phyloP scores from a whole-genome alignment of 2,329 filamentous ascomycete genomes.

The Colletotrichum sp. region DNA sequence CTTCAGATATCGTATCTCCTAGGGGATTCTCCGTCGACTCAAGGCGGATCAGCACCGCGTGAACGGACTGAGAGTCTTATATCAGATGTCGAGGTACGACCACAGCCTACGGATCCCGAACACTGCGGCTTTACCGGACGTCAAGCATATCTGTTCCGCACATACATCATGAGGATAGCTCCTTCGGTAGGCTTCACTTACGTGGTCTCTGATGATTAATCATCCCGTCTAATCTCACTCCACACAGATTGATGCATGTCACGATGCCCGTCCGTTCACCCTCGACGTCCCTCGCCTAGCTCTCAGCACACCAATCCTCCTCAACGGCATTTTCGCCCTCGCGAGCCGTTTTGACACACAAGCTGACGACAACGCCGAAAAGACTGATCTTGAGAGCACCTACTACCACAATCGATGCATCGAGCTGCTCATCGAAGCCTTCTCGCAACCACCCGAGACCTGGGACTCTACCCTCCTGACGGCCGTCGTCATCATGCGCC shows the following conservation, averaged over 20 bases:
- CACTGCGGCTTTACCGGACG: constrained; percentile 5
- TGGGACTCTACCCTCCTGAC: constrained; percentile 52
- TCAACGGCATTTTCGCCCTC: constrained; percentile 50
- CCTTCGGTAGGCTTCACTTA: neutral
- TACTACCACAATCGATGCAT: constrained; percentile 50
- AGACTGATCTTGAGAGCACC: constrained; percentile 44
- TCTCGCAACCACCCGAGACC: constrained; percentile 43
- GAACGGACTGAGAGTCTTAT: neutral
- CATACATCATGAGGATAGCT: constrained; percentile 11
- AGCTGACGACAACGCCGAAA: constrained; percentile 25
- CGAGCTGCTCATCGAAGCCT: constrained; percentile 47
- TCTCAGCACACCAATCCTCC: constrained; percentile 48
- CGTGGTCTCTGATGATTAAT: neutral
- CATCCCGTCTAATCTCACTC: neutral
- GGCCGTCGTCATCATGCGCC: constrained; percentile 51
- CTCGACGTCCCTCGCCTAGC: constrained; percentile 51
- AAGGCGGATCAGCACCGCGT: neutral
- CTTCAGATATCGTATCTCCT: constrained; percentile 11
- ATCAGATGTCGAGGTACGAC: neutral
- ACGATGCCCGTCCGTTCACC: constrained; percentile 40
- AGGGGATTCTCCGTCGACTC: neutral
- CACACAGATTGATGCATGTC: constrained; percentile 2
- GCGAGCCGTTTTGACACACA: constrained; percentile 49
- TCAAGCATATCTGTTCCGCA: constrained; percentile 11
- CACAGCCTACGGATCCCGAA: neutral